phyloP scores from a whole-genome alignment of 116 monocot species.

The Papilionanthe hybrid region DNA sequence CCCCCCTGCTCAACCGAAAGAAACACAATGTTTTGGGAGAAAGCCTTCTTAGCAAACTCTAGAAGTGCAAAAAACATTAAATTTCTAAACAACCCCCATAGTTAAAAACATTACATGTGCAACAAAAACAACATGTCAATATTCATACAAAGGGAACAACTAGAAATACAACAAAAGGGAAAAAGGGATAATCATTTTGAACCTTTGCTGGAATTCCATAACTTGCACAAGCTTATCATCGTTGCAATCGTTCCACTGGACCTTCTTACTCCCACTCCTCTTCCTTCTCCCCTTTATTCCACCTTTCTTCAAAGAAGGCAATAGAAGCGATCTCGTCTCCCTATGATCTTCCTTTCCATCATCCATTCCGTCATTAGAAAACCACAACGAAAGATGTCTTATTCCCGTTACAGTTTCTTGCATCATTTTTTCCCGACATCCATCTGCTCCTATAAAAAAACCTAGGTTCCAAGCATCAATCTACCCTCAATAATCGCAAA shows the following conservation, averaged over 20 bases:
- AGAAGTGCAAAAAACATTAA: not conserved
- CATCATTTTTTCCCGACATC: constrained; percentile 20
- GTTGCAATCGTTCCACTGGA: constrained; percentile 57
- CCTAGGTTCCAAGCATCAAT: constrained; percentile 9
- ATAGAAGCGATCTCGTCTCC: constrained; percentile 24
- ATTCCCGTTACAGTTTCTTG: constrained; percentile 18
- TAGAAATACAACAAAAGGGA: not conserved
- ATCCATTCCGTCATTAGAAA: constrained; percentile 9
- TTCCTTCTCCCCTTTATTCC: constrained; percentile 17
- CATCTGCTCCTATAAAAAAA: constrained; percentile 9
- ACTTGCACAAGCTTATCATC: constrained; percentile 49
- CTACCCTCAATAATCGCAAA: not conserved
- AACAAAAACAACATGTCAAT: not conserved
- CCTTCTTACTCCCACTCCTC: constrained; percentile 37
- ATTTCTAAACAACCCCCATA: not conserved
- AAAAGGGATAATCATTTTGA: not conserved
- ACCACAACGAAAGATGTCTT: constrained; percentile 1
- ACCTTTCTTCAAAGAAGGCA: constrained; percentile 13
- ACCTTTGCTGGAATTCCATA: constrained; percentile 57
- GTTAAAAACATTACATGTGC: not conserved
- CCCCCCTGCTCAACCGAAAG: no score
- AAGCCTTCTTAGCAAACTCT: not conserved
- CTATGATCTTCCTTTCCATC: constrained; percentile 20
- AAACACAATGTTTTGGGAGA: not conserved
- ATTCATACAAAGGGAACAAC: not conserved